A percentile compares a stretch with the other conserved stretches of the same genome.
phyloP scores from a whole-genome alignment of 768 basidiomycete species.

The Hebeloma cylindrosporum region DNA sequence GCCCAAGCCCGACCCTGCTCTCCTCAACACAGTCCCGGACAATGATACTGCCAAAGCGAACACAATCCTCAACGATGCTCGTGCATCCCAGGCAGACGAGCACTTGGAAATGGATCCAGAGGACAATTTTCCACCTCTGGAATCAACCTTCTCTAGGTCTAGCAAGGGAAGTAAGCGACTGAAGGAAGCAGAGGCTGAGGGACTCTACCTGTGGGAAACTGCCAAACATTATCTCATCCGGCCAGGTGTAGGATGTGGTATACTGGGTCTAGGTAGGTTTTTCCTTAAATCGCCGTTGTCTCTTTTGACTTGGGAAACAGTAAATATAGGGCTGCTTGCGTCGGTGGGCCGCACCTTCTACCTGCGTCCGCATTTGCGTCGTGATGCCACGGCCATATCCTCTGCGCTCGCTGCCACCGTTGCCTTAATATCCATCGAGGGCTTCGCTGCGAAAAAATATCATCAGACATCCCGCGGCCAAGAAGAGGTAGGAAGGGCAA shows the following conservation, averaged over 20 bases:
- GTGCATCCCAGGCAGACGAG: too few species aligned
- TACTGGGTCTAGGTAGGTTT: slow-evolving; percentile 63
- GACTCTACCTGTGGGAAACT: slow-evolving; percentile 49
- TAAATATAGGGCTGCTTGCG: slow-evolving; percentile 70
- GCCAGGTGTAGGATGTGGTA: slow-evolving; percentile 70
- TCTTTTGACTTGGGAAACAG: slow-evolving; percentile 31
- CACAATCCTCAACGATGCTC: too few species aligned
- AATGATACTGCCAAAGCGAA: slow-evolving; percentile 58
- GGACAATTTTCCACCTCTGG: too few species aligned
- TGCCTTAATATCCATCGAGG: slow-evolving; percentile 60
- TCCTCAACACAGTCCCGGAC: slow-evolving; percentile 54
- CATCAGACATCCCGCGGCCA: slow-evolving; percentile 57
- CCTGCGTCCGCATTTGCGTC: slow-evolving; percentile 56
- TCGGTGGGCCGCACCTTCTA: slow-evolving; percentile 66
- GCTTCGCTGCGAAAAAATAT: slow-evolving; percentile 61
- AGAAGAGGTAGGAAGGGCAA: slow-evolving; percentile 55
- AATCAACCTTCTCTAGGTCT: not conserved
- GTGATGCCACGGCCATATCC: slow-evolving; percentile 53
- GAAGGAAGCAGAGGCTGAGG: slow-evolving; percentile 50
- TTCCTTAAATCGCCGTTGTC: slow-evolving; percentile 1
- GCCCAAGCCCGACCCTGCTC: slow-evolving; percentile 64
- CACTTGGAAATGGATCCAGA: too few species aligned
- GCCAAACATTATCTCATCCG: slow-evolving; percentile 56
- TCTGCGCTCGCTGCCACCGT: slow-evolving; percentile 55
- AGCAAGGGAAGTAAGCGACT: slow-evolving; percentile 34